Percentiles rank a stretch among this genome's conserved stretches.
Conservation (phyloP, 1,139 yeast species). For the Saccharomyces hybrid region DNA sequence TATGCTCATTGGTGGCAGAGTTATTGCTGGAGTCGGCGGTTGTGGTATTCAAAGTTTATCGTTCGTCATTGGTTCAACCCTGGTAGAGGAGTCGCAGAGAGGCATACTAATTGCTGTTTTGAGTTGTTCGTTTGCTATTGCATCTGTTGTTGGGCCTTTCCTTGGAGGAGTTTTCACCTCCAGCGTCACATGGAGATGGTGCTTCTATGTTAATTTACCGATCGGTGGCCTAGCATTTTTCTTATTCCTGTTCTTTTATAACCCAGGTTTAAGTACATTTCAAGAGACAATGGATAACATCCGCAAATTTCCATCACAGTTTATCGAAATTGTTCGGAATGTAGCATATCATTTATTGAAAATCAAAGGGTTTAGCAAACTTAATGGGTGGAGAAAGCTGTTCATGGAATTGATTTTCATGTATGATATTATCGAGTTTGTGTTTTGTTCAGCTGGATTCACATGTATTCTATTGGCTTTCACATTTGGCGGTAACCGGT, state of each 20-base stretch:
- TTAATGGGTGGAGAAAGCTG: conserved; percentile 7
- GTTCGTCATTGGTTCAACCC: conserved; percentile 51
- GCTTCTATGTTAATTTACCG: conserved; percentile 66
- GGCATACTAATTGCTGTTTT: conserved; percentile 44
- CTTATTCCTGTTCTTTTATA: conserved; percentile 42
- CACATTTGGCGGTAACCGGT: conserved; percentile 45
- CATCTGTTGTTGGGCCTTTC: conserved; percentile 58
- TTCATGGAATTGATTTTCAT: conserved; percentile 10
- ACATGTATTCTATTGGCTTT: conserved; percentile 42
- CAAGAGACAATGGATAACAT: neutral
- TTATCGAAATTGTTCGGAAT: neutral
- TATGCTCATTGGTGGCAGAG: conserved; percentile 62
- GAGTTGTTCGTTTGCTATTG: conserved; percentile 47
- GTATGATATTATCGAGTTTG: conserved; percentile 44
- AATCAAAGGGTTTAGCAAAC: conserved; percentile 1
- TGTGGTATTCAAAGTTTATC: conserved; percentile 60
- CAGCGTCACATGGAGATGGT: conserved; percentile 69
- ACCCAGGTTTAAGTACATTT: conserved; percentile 33
- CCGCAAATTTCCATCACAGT: neutral
- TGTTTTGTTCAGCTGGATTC: conserved; percentile 37
- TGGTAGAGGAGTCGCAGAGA: conserved; percentile 52
- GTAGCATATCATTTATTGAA: neutral
- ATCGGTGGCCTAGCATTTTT: conserved; percentile 51
- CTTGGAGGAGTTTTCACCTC: conserved; percentile 61
- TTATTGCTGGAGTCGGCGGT: conserved; percentile 66